Base-by-base conservation (phyloP, 148 eudicot species). In the Nepenthes mirabilis region DNA sequence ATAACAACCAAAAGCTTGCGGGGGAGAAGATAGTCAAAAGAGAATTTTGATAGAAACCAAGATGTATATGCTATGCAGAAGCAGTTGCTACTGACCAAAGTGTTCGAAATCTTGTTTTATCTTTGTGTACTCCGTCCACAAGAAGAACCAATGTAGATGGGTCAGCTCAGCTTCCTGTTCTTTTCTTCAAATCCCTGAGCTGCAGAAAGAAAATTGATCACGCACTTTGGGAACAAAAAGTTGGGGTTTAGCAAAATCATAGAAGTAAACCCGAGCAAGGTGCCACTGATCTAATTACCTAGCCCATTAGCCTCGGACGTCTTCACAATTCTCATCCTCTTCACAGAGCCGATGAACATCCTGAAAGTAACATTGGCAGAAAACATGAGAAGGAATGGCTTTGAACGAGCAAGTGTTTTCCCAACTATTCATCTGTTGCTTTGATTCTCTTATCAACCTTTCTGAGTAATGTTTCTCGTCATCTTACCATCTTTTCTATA, bases 301-400 rank as follows among this genome's bases (percentile, higher is more conserved):
- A 90, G 80, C 58, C 95, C 97, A 72, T 84, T 90, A 57, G 87
- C 95, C 34, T 87, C 97, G 2, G 85, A 68, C 58, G 81, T 82
- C 74, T 82, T 90, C 95, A 87, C 84, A 71, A 90, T 87, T 68
- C 81, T 72, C 51, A 90, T 82, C 74, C 91, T 83, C 80, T 78
- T 84, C 63, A 87, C 95, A 1, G 91, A 84, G 72, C 64, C 70
- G 40, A 77, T 43, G 68, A 90, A 90, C 91, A 90, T 82, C 84
- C 97, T 90, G 82, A 66, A 62, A 8, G 45, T 8, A 12, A 4
- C 8, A 61, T 56, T 7, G 10, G 59, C 10, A 14, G 33, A 58
- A 51, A 35, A 43, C 40, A 23, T 55, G 32, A 12, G 5, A 14
- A 51, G 14, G 2, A 51, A 23, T 23, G 23, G 23, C 23, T 23